Base-by-base conservation (phyloP, 2,329 filamentous ascomycete species). In the Botryotinia calthae region DNA sequence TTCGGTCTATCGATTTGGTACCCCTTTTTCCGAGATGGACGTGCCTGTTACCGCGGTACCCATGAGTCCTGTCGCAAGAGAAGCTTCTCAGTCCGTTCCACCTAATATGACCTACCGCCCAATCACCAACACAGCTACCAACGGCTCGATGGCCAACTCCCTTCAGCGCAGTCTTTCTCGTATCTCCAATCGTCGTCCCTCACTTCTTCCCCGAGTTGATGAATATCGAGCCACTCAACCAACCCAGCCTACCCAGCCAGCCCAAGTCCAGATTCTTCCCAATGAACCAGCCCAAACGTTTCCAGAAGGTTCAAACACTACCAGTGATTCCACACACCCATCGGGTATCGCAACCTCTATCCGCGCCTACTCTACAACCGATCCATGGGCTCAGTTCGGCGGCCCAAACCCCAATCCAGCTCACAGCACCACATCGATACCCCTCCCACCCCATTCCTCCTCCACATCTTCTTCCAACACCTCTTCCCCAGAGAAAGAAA, bases 11-110 rank as follows among this genome's bases (percentile, higher is more conserved):
- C 90, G 93, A 71, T 91, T 93, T 76, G 91, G 89, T n/a, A 97
- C 93, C 0, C 94, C 95, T 25, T 93, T 95, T 81, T 97, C 95
- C 2, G 94, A 97, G 79, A 91, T 95, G 86, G 95, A 98, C 80
- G 90, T 95, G 20, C 95, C 95, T 0, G 84, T 97, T 73, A 96
- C 93, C 0, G 87, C 91, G 4, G 85, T 95, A 61, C 88, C 89
- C 1, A 78, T 89, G 25, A 93, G 91, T 0, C 93, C 93, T 10
- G 86, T 97, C 46, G 87, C 91, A 62, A 91, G 95, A 68, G 91
- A 96, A 79, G 85, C 87, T 64, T 97, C 94, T 40, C 94, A 97
- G 82, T 98, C 95, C 8, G 95, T 98, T 0, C 95, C 95, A 61
- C 95, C 95, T 10, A 91, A 97, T 83, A 97, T 98, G 94, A 91